These are phyloP conservation scores for Jackrogersella minutella DNA, from an alignment of 495 filamentous ascomycete genomes.

Conservation along the genomic window DNA sequence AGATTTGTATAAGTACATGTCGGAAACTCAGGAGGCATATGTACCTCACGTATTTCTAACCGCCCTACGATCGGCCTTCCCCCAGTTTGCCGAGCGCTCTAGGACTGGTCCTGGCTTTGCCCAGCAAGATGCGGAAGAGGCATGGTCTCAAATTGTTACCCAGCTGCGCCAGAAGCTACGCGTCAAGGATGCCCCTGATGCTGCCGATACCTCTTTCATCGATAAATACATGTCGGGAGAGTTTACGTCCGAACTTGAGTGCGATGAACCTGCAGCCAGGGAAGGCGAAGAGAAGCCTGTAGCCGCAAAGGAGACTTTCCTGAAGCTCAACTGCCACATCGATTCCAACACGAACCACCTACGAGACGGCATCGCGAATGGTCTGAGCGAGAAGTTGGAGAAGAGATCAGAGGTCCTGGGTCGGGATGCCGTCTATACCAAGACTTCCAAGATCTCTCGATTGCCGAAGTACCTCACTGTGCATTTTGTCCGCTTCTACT, in stretches of 20 bases:
- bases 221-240: slow-evolving; percentile 88
- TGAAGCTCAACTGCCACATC: slow-evolving; percentile 97
- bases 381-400: slow-evolving; percentile 86
- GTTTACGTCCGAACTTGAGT: slow-evolving; percentile 78
- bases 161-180: slow-evolving; percentile 83
- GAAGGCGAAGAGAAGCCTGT: slow-evolving; percentile 78
- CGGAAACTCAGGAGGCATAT: slow-evolving; percentile 87
- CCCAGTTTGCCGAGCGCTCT: slow-evolving; percentile 91
- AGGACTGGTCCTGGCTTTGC: slow-evolving; percentile 84
- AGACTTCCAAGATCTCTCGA: slow-evolving; percentile 84
- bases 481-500: slow-evolving; percentile 98
- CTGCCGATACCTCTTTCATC: slow-evolving; percentile 73
- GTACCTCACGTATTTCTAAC: slow-evolving; percentile 86
- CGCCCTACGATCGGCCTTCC: slow-evolving; percentile 79
- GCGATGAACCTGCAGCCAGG: slow-evolving; percentile 79
- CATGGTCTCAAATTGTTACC: slow-evolving; percentile 95
- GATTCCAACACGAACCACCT: slow-evolving; percentile 84
- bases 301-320: slow-evolving; percentile 74
- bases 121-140: slow-evolving; percentile 98
- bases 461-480: slow-evolving; percentile 95
- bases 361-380: slow-evolving; percentile 82
- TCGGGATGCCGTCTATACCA: slow-evolving; percentile 84
- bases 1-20: slow-evolving; percentile 93
- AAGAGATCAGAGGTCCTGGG: slow-evolving; percentile 83
- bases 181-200: slow-evolving; percentile 60